Percentiles rank a stretch among this genome's conserved stretches.
These are phyloP conservation scores for Hymenoscyphus occultus DNA, from an alignment of 2,329 filamentous ascomycete genomes.

Conservation along the genomic window DNA sequence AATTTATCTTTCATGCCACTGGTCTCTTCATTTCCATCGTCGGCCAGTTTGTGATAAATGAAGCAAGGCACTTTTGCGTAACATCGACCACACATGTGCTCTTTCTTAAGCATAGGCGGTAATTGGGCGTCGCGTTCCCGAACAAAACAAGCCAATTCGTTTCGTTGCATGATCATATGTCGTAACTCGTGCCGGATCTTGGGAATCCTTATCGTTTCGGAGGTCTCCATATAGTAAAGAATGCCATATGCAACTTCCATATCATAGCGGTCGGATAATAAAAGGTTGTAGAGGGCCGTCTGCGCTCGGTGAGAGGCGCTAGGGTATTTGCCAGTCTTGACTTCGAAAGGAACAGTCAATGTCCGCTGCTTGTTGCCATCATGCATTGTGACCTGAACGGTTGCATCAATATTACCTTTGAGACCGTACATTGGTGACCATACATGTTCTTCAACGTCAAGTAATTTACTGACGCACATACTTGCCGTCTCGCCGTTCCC, in stretches of 20 bases:
- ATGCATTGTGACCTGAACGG: constrained; percentile 80
- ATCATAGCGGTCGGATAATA: constrained; percentile 93
- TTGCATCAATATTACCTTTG: constrained; percentile 97
- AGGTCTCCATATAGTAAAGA: constrained; percentile 91
- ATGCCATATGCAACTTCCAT: constrained; percentile 87
- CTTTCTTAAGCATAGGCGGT: constrained; percentile 80
- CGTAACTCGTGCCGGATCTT: constrained; percentile 83
- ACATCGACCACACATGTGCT: constrained; percentile 79
- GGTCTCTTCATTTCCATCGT: constrained; percentile 75
- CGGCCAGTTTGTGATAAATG: constrained; percentile 86
- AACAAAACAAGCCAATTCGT: constrained; percentile 81
- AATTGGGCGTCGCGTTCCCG: constrained; percentile 75
- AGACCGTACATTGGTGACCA: constrained; percentile 98
- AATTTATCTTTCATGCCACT: constrained; percentile 82
- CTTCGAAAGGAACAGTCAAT: constrained; percentile 86
- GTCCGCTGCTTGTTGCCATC: constrained; percentile 65
- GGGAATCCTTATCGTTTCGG: constrained; percentile 80
- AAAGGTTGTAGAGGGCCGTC: constrained; percentile 87
- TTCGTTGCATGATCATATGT: constrained; percentile 96
- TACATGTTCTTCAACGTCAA: constrained; percentile 96
- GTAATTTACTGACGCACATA: constrained; percentile 86
- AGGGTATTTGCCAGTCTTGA: constrained; percentile 88
- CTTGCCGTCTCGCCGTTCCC: constrained; percentile 71
- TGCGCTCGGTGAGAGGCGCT: constrained; percentile 85
- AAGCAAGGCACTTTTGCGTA: constrained; percentile 92